Evolutionary conservation across 2,329 filamentous ascomycete genomes (phyloP).

Genomic region (Thielaviopsis populi): DNA sequence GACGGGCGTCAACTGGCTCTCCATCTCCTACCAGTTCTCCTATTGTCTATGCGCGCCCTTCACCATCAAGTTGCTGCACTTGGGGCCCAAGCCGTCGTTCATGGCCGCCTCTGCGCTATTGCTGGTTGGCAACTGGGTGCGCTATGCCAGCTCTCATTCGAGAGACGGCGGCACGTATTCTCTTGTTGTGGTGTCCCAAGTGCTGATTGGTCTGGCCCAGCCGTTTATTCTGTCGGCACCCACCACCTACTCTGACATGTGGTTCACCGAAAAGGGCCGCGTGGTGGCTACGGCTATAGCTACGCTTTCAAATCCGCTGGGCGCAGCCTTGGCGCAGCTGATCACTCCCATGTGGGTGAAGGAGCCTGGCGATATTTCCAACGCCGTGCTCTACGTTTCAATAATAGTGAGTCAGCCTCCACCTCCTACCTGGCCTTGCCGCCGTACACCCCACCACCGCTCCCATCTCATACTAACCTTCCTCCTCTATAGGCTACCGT

Average conservation of each 20-base stretch:
- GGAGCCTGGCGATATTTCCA: conserved; percentile 49
- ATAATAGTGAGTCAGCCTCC: conserved; percentile 50
- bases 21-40: conserved; percentile 71
- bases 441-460: neutral
- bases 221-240: conserved; percentile 85
- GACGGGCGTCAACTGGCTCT: conserved; percentile 80
- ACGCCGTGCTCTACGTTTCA: conserved; percentile 71
- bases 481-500: conserved; percentile 37
- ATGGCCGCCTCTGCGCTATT: conserved; percentile 57
- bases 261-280: conserved; percentile 66
- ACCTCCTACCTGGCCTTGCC: neutral
- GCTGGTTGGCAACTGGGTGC: conserved; percentile 79
- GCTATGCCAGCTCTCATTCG: conserved; percentile 53
- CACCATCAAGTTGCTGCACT: conserved; percentile 63
- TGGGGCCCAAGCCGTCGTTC: conserved; percentile 65
- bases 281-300: conserved; percentile 77
- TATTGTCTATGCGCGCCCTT: conserved; percentile 61
- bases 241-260: conserved; percentile 80
- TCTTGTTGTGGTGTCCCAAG: conserved; percentile 77
- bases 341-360: conserved; percentile 66
- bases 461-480: neutral
- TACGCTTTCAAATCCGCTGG: conserved; percentile 77
- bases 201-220: conserved; percentile 76
- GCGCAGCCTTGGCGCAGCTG: conserved; percentile 75
- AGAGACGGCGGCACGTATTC: conserved; percentile 49